These are phyloP conservation scores for Geranium brycei DNA, from an alignment of 345 rosid species.

Conservation along the genomic window DNA sequence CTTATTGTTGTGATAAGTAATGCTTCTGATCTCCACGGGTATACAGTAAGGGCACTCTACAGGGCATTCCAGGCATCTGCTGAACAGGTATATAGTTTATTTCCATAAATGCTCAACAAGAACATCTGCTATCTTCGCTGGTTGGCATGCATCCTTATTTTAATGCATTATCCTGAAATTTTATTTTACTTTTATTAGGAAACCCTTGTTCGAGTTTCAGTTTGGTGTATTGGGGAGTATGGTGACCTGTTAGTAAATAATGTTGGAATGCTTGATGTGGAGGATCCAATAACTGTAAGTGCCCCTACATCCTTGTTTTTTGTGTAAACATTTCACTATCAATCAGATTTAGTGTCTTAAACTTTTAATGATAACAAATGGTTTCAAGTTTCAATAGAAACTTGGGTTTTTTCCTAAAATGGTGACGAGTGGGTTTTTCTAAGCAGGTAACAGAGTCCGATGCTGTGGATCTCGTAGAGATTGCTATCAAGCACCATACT, in stretches of 20 bases:
- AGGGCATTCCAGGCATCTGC: slow-evolving; percentile 59
- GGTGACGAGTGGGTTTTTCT: slow-evolving; percentile 11
- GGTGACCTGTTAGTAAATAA: slow-evolving; percentile 89
- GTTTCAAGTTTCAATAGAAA: no score
- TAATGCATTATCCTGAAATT: slow-evolving; percentile 2
- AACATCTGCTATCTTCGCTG: no score
- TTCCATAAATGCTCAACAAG: neutral
- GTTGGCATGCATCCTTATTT: neutral
- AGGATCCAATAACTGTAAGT: slow-evolving; percentile 85
- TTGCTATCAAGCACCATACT: slow-evolving; percentile 46
- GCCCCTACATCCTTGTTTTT: slow-evolving; percentile 10
- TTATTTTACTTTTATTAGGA: slow-evolving; percentile 40
- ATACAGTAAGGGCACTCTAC: slow-evolving; percentile 75
- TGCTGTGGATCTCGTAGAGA: slow-evolving; percentile 77
- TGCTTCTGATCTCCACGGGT: slow-evolving; percentile 94
- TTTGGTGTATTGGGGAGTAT: slow-evolving; percentile 99
- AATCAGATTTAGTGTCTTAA: no score
- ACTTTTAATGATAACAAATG: no score
- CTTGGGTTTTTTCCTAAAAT: neutral
- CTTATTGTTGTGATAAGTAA: slow-evolving; percentile 89
- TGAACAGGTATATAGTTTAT: slow-evolving; percentile 52
- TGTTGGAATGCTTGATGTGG: slow-evolving; percentile 73
- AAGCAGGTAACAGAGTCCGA: slow-evolving; percentile 82
- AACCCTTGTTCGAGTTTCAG: slow-evolving; percentile 86
- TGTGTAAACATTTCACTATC: neutral